phyloP scores from a whole-genome alignment of 345 rosid species.

The Firmiana major region DNA sequence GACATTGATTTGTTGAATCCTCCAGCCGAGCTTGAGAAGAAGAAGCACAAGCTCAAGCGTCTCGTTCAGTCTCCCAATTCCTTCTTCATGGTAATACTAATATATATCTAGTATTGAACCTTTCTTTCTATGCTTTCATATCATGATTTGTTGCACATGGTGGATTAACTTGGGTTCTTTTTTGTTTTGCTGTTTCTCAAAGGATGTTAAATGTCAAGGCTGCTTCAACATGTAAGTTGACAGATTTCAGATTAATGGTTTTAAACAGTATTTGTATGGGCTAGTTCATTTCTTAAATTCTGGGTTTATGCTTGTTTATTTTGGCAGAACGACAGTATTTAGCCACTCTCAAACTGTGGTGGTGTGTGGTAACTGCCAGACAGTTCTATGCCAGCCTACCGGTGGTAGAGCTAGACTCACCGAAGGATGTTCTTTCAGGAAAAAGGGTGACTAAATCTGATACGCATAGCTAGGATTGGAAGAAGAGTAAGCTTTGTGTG shows the following conservation, averaged over 20 bases:
- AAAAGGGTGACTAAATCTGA: conserved; percentile 32
- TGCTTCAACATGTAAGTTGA: conserved; percentile 52
- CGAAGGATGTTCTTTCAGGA: conserved; percentile 55
- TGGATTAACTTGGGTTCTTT: background rate
- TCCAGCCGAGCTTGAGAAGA: conserved; percentile 53
- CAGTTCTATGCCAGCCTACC: conserved; percentile 50
- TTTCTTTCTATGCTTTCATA: background rate
- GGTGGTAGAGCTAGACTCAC: conserved; percentile 50
- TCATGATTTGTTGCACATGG: background rate
- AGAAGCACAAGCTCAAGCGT: conserved; percentile 57
- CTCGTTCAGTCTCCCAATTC: conserved; percentile 55
- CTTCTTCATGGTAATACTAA: conserved; percentile 36
- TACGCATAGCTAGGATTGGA: background rate
- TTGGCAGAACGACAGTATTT: conserved; percentile 48
- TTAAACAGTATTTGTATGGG: background rate
- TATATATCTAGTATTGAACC: background rate
- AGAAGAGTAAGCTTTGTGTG: background rate
- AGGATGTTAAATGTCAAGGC: conserved; percentile 61
- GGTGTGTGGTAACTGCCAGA: conserved; percentile 53
- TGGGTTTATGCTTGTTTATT: too few species aligned
- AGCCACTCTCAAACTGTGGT: conserved; percentile 62
- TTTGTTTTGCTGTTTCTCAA: background rate
- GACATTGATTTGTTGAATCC: conserved; percentile 51
- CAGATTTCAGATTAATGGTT: background rate
- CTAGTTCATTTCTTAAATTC: background rate